Evolutionary conservation across 176 grass and related monocot genomes (phyloP).

Genomic region (Pontederia paniculata): DNA sequence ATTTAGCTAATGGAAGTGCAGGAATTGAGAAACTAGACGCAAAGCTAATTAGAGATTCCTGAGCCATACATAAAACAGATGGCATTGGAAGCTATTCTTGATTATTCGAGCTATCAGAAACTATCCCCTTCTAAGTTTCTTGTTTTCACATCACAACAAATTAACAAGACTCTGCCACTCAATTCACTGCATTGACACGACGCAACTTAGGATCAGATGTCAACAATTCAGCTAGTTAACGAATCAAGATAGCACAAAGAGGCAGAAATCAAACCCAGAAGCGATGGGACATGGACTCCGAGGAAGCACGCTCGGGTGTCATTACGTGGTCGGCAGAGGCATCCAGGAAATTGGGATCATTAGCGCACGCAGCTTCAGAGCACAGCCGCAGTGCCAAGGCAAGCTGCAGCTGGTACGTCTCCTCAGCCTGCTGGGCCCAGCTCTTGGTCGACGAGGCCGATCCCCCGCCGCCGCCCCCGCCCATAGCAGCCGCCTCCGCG

Average conservation of each 20-base stretch:
- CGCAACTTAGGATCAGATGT: neutral
- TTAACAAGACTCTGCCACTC: too few relatives aligned
- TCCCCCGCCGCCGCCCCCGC: neutral
- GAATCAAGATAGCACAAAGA: neutral
- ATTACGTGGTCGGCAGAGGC: constrained; percentile 7
- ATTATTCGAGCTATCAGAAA: too few relatives aligned
- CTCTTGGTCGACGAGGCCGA: constrained; percentile 58
- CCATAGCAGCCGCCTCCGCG: neutral
- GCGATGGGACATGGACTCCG: constrained; percentile 60
- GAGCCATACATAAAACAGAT: too few relatives aligned
- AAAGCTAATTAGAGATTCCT: too few relatives aligned
- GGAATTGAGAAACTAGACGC: too few relatives aligned
- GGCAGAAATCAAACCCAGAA: constrained; percentile 53
- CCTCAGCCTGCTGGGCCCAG: constrained; percentile 98
- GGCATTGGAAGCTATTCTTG: too few relatives aligned
- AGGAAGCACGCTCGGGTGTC: constrained; percentile 15
- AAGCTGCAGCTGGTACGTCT: constrained; percentile 95
- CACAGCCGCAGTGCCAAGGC: constrained; percentile 85
- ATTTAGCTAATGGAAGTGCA: too few relatives aligned
- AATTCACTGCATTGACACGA: too few relatives aligned
- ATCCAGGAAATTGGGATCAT: constrained; percentile 70
- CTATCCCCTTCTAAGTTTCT: too few relatives aligned
- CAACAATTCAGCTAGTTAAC: neutral
- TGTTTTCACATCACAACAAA: too few relatives aligned
- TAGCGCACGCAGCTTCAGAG: constrained; percentile 55